Evolutionary conservation across 768 basidiomycete species (phyloP).

Genomic region (Tephrocybe sp.): DNA sequence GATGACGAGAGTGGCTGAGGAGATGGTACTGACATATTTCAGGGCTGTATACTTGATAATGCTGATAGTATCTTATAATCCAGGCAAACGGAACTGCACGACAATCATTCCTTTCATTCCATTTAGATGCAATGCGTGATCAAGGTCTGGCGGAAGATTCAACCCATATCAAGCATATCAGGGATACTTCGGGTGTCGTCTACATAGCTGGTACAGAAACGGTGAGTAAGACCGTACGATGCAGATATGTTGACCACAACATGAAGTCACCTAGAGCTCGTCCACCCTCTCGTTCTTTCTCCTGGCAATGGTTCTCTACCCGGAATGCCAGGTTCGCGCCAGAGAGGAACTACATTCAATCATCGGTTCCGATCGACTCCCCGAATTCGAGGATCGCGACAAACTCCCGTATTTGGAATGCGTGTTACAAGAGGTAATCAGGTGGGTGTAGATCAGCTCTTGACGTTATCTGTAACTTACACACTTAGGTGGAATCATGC

Average conservation of each 20-base stretch:
- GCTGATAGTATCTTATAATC: too few species aligned
- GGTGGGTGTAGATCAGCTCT: slow-evolving; percentile 5
- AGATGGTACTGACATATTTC: slow-evolving; percentile 1
- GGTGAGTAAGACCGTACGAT: slow-evolving; percentile 17
- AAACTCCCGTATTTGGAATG: slow-evolving; percentile 37
- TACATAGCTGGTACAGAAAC: slow-evolving; percentile 34
- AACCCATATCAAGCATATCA: slow-evolving; percentile 3
- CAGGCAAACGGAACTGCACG: slow-evolving; percentile 19
- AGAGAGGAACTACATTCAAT: slow-evolving; percentile 42
- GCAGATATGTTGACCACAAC: neutral
- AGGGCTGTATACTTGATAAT: too few species aligned
- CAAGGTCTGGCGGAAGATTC: slow-evolving; percentile 1
- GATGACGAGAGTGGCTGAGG: neutral
- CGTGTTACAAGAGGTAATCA: slow-evolving; percentile 29
- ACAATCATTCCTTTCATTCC: slow-evolving; percentile 18
- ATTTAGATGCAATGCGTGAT: slow-evolving; percentile 13
- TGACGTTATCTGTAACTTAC: neutral
- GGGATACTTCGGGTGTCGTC: slow-evolving; percentile 16
- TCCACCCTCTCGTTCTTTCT: slow-evolving; percentile 31
- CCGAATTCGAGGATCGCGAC: slow-evolving; percentile 26
- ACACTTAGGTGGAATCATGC: slow-evolving; percentile 5
- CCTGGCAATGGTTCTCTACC: slow-evolving; percentile 37
- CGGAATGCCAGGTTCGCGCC: slow-evolving; percentile 32
- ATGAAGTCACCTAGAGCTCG: slow-evolving; percentile 24
- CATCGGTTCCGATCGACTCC: slow-evolving; percentile 33